Evolutionary conservation across 2,329 filamentous ascomycete species (phyloP).

Genomic region (Diaporthe sp.): DNA sequence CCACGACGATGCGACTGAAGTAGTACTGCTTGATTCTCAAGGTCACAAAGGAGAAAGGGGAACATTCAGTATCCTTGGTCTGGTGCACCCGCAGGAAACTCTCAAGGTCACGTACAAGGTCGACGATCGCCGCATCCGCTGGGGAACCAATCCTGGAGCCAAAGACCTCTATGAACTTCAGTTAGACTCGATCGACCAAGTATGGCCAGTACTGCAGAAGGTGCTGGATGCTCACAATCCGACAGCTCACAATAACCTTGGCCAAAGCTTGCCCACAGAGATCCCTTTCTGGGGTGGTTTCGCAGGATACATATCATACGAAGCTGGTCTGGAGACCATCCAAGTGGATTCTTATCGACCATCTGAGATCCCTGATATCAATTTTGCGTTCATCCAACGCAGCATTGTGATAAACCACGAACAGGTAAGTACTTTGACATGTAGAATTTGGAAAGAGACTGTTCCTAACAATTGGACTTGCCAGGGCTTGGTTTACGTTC

Average conservation of each 20-base stretch:
- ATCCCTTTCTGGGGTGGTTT: conserved; percentile 4
- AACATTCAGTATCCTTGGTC: not conserved
- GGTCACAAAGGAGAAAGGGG: conserved; percentile 12
- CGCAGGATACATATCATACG: not conserved
- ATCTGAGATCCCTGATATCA: not conserved
- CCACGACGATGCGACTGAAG: not conserved
- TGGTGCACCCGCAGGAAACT: not conserved
- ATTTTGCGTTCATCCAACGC: not conserved
- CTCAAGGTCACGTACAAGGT: conserved; percentile 10
- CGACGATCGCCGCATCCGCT: not conserved
- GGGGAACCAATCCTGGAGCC: not conserved
- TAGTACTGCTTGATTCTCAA: conserved; percentile 4
- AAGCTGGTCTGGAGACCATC: not conserved
- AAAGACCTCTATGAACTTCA: not conserved
- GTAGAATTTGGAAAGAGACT: fast-evolving
- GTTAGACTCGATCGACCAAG: not conserved
- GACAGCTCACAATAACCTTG: not conserved
- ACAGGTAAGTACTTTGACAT: not conserved
- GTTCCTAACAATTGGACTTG: not conserved
- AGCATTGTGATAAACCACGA: not conserved
- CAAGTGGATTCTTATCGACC: not conserved
- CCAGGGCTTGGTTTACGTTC: not conserved
- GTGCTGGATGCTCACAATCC: not conserved
- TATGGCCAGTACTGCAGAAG: not conserved
- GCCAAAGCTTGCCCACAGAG: not conserved